Evolutionary conservation across 768 basidiomycete genomes (phyloP), one percentile per base, ranked within the genome.

Genomic region (Lyophyllum semitale): DNA sequence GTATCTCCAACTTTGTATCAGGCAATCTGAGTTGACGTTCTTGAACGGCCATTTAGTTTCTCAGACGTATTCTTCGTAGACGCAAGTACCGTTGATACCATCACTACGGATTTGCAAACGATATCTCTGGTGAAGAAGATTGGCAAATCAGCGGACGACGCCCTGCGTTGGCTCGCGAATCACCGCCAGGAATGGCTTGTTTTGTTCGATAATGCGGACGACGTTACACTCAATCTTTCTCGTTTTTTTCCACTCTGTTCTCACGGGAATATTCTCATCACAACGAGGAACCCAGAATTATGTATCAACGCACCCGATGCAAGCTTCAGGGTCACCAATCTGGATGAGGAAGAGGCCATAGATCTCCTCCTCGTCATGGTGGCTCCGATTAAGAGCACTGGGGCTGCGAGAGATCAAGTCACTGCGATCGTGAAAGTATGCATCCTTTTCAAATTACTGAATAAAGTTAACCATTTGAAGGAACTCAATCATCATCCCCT

Each of bases 261-360:
- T n/a, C 33, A 56, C 46, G 55, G 55, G 4, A 56, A 51, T 47
- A 47, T 56, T n/a, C n/a, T 56, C 9, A 51, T 51, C 30, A 56
- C 55, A 22, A 56, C 41, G 7, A n/a, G 49, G 25, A 43, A 50
- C 38, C 20, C 29, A 23, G 23, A 25, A 33, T 41, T 25, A 13
- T 25, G 0, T n/a, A 23, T 3, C 8, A 30, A 47, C 30, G 43
- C 50, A 15, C 25, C 37, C 1, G n/a, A 20, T 8, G 35, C 8
- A n/a, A 30, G 2, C 15, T 25, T 27, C 15, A 32, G 17, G n/a
- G 13, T 56, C 26, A 18, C 17, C 18, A 20, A 51, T 3, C n/a
- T 56, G 33, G 3, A 8, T 8, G 2, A 20, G 12, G n/a, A 51
- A 6, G 44, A 56, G 26, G 49, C 49, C 27, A 30, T 38, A 18